Evolutionary conservation across 805 yeast genomes (phyloP), one percentile per base, ranked within the genome.

Genomic region (baker's yeast (Saccharomyces cerevisiae)): DNA sequence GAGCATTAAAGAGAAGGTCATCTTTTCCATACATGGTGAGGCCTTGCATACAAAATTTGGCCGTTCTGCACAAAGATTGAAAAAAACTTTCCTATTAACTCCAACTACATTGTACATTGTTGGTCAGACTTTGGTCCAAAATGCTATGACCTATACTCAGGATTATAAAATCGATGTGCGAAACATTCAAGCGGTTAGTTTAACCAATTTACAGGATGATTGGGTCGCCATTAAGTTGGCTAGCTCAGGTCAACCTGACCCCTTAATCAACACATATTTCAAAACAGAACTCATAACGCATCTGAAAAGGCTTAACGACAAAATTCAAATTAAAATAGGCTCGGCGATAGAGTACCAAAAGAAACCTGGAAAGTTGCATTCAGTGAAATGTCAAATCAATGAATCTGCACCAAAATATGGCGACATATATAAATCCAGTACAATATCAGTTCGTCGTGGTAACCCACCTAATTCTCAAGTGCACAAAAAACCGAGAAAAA

Each of bases 201-300:
- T 91, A 60, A 86, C 96, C 0, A 80, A 77, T 48, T 75, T 81
- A 53, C 91, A 89, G 58, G 98, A 91, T 70, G 92, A 90, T 63
- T 91, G 98, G 98, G 69, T 89, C 32, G 92, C 96, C 0, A 55
- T 71, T 14, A 71, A 76, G 1, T 57, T 70, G 50, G 59, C 62
- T 21, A 57, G 66, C 32, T 60, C 70, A 2, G 62, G 69, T 1
- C 78, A 76, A 49, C 89, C 96, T 1, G 98, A 91, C 70, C 76
- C 87, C 9, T 80, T 92, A 55, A 73, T 91, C 58, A 86, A 86
- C 70, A 76, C 89, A 56, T 79, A 81, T 54, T 86, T 92, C 74
- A 91, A 91, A 73, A 92, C 97, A 0, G 98, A 91, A 66, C 74
- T 91, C 51, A 73, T 86, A 0, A 82, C 95, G 0, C 85, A 84